A percentile compares a stretch with the other conserved stretches of the same genome.
Conservation (phyloP, 257 asterid genomes). For the Solanum lycopersicoides region DNA sequence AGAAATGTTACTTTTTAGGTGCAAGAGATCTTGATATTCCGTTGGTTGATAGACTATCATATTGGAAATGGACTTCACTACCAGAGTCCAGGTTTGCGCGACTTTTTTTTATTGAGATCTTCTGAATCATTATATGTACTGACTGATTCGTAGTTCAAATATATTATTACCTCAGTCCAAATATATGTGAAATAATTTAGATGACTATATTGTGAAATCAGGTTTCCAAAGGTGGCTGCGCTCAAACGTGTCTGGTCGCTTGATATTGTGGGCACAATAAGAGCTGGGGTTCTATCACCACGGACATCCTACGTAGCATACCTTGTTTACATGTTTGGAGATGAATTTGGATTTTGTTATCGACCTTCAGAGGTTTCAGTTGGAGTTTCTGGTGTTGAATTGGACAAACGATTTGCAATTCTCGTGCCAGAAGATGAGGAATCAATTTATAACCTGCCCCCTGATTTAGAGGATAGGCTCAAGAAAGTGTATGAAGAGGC, state of each 20-base stretch:
- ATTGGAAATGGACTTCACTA: not conserved
- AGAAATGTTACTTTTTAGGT: conserved; percentile 4
- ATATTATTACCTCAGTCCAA: not conserved
- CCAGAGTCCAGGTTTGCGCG: no score
- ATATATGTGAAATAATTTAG: not conserved
- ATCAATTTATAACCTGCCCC: not conserved
- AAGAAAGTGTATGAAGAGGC: no score
- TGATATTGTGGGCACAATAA: not conserved
- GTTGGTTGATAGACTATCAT: not conserved
- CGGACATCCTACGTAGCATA: not conserved
- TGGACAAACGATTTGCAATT: not conserved
- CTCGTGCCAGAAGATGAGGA: not conserved
- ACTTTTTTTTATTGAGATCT: not conserved
- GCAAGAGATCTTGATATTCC: not conserved
- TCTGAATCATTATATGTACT: not conserved
- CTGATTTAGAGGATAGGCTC: not conserved
- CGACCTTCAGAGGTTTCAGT: not conserved
- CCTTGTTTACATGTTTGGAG: not conserved
- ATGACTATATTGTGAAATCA: no score
- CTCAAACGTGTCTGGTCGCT: not conserved
- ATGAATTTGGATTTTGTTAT: not conserved
- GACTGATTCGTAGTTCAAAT: not conserved
- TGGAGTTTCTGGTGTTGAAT: not conserved
- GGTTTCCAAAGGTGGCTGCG: not conserved
- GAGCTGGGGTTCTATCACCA: not conserved